Evolutionary conservation across 2,329 filamentous ascomycete species (phyloP).

Genomic region (Dryadomyces quercivorus): DNA sequence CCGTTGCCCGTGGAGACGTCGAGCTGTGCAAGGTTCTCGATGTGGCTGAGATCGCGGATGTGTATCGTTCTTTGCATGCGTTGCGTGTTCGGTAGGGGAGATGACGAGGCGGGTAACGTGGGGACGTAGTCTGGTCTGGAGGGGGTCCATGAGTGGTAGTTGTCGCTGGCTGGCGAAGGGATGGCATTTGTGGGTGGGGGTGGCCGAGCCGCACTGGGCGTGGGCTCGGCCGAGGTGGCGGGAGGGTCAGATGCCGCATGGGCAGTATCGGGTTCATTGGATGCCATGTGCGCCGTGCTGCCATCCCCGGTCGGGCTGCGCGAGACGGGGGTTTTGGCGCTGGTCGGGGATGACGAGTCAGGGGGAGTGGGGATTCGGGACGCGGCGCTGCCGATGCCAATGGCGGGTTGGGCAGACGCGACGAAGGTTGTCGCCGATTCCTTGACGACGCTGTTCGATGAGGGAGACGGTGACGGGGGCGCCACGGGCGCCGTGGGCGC

Average conservation of each 20-base stretch:
- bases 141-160: conserved; percentile 13
- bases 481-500: neutral
- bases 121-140: neutral
- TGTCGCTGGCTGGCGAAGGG: conserved; percentile 25
- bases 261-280: neutral
- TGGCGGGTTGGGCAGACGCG: neutral
- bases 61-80: conserved; percentile 50
- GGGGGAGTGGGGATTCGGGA: conserved; percentile 39
- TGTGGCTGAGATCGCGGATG: conserved; percentile 80
- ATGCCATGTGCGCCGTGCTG: conserved; percentile 10
- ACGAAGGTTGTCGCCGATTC: neutral
- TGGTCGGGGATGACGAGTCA: conserved; percentile 32
- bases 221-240: conserved; percentile 12
- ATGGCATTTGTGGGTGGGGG: conserved; percentile 14
- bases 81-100: conserved; percentile 14
- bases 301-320: conserved; percentile 3
- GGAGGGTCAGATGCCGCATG: conserved; percentile 1
- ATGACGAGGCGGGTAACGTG: conserved; percentile 17
- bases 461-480: neutral
- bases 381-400: conserved; percentile 27
- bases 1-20: conserved; percentile 50
- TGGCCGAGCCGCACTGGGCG: conserved; percentile 2
- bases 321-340: neutral
- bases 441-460: neutral
- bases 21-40: conserved; percentile 75